Base-by-base conservation (phyloP, 2,329 filamentous ascomycete species). In the Diaporthe humulicola region DNA sequence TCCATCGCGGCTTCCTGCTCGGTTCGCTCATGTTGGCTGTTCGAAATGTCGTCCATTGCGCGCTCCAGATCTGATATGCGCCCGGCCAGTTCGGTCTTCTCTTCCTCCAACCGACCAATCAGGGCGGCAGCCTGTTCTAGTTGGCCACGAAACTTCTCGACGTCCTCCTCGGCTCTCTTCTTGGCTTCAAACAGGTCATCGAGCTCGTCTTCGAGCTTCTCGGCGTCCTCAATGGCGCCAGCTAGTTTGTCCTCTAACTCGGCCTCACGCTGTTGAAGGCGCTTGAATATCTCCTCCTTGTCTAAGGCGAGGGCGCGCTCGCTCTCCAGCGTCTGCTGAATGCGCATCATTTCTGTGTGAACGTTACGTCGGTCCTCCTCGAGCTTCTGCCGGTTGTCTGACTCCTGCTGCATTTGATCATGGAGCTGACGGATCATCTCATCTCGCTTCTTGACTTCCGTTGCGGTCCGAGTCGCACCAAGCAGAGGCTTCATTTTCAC, bases 271-370 rank as follows among this genome's bases (percentile, higher is more conserved):
- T 93, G 87, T 81, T 98, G 97, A 30, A 99, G 88, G n/a, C 97
- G 92, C 82, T 96, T 97, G 88, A 98, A 99, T 75, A 99, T 99
- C 80, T 99, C 97, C 82, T 99, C 97, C 82, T 99, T 99, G 84
- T 99, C 97, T 7, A 99, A 87, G 1, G 97, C 97, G 56, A 99
- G 88, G n/a, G 96, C 95, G 67, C 97, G 92, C 84, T 99, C 97
- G 78, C 96, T 98, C 83, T 99, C 97, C 2, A 99, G 88, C 0
- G 95, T 98, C 79, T 98, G 95, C 82, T 98, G 96, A 61, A 98
- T 94, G 42, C 94, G 92, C 78, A 96, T 91, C 80, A 98, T 93
- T 80, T 99, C 97, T 19, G 93, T 88, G 78, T 98, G 94, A 2
- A 95, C 94, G 76, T 95, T 94, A 56, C 97, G 91, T 42, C 96